Evolutionary conservation across 495 filamentous ascomycete genomes (phyloP), one percentile per base, ranked within the genome.

Genomic region (Usnea hakonensis): DNA sequence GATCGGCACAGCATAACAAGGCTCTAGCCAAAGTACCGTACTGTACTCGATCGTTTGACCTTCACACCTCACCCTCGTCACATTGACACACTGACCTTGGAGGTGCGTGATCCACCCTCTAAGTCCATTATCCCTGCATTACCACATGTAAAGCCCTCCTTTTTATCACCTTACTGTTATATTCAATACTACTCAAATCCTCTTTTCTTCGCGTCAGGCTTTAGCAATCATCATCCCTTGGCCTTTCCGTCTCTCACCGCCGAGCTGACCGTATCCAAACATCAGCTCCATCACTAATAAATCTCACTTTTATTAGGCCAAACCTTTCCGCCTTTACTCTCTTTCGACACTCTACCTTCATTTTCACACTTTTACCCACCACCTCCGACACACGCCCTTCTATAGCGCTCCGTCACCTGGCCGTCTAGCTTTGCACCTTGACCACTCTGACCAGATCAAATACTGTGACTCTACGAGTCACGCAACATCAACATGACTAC

Each of bases 401-500:
- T 26, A 61, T 14, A 41, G 28, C 48, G 28, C n/a, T 44, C 32
- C 48, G 37, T 61, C 59, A 61, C 36, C 48, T 44, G 59, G 53
- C 54, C 59, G 32, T 9, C 38, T 19, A 32, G 16, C 59, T 36
- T 3, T 57, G 9, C 35, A 37, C 53, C 23, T 32, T 2, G 36
- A 57, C 23, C 28, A 50, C 14, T 33, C 33, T 48, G n/a, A 56
- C 50, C 55, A 55, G 28, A 48, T 65, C 62, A 58, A 57, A 70
- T 65, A 67, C 65, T 68, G 68, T 67, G 67, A 69, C 63, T 67
- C 62, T 62, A 64, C 63, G 61, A 69, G 70, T 70, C 65, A 63
- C 43, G 28, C 38, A 58, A 26, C 35, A 36, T 71, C 64, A 76
- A 72, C 38, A 80, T 80, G 78, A 78, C 78, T 69, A 79, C 78